phyloP scores from a whole-genome alignment of 2,329 filamentous ascomycete species.

The Cladobotryum mycophilum region DNA sequence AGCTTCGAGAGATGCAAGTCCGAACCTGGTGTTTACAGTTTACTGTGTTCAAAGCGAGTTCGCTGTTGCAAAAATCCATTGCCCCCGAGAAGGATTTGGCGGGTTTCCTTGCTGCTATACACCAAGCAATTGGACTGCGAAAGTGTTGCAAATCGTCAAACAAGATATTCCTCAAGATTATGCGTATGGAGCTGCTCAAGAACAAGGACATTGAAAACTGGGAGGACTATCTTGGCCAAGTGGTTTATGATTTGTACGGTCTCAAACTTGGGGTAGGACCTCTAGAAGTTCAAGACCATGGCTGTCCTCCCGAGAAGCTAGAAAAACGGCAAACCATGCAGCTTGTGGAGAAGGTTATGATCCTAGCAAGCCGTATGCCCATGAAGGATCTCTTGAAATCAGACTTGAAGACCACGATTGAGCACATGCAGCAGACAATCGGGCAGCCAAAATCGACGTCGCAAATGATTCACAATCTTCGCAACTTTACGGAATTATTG shows the following conservation, averaged over 20 bases:
- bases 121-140: slow-evolving; percentile 76
- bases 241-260: slow-evolving; percentile 76
- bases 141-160: slow-evolving; percentile 80
- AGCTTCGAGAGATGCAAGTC: slow-evolving; percentile 80
- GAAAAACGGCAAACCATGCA: slow-evolving; percentile 75
- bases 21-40: slow-evolving; percentile 87
- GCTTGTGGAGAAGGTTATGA: slow-evolving; percentile 76
- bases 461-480: slow-evolving; percentile 79
- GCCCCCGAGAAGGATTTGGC: slow-evolving; percentile 66
- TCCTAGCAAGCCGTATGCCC: slow-evolving; percentile 73
- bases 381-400: slow-evolving; percentile 90
- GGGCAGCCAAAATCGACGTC: slow-evolving; percentile 71
- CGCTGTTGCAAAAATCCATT: slow-evolving; percentile 57
- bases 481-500: slow-evolving; percentile 73
- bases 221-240: slow-evolving; percentile 80
- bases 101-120: slow-evolving; percentile 72
- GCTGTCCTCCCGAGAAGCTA: slow-evolving; percentile 68
- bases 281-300: slow-evolving; percentile 69
- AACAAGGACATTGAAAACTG: slow-evolving; percentile 72
- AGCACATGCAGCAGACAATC: slow-evolving; percentile 85
- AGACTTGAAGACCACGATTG: slow-evolving; percentile 82
- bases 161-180: slow-evolving; percentile 82
- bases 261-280: slow-evolving; percentile 66
- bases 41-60: slow-evolving; percentile 67
- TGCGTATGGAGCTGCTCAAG: slow-evolving; percentile 77